phyloP scores from a whole-genome alignment of 2,329 filamentous ascomycete species.

The Clonostachys chloroleuca region DNA sequence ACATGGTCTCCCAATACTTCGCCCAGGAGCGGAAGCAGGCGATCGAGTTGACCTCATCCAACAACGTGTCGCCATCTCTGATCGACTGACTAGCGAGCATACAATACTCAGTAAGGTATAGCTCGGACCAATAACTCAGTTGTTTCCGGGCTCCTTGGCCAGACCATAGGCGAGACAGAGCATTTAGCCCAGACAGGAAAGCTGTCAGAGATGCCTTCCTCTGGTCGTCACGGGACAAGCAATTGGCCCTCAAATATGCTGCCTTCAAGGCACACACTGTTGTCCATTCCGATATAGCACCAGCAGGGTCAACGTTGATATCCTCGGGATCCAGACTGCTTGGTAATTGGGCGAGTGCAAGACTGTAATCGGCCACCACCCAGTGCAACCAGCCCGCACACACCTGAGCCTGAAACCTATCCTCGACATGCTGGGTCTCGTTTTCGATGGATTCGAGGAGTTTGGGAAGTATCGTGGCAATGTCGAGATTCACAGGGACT shows the following conservation, averaged over 20 bases:
- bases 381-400: slow-evolving; percentile 85
- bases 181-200: slow-evolving; percentile 62
- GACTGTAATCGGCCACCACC: slow-evolving; percentile 63
- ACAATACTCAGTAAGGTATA: slow-evolving; percentile 71
- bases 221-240: slow-evolving; percentile 43
- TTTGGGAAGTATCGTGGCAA: slow-evolving; percentile 39
- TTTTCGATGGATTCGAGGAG: slow-evolving; percentile 54
- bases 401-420: slow-evolving; percentile 73
- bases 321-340: slow-evolving; percentile 54
- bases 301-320: slow-evolving; percentile 44
- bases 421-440: slow-evolving; percentile 48
- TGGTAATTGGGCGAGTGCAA: slow-evolving; percentile 59
- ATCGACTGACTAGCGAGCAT: slow-evolving; percentile 61
- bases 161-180: slow-evolving; percentile 49
- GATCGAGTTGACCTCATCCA: slow-evolving; percentile 48
- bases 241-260: slow-evolving; percentile 70
- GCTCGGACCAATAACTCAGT: slow-evolving; percentile 73
- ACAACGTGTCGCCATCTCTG: slow-evolving; percentile 42
- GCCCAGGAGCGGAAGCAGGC: slow-evolving; percentile 64
- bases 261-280: slow-evolving; percentile 77
- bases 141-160: slow-evolving; percentile 55
- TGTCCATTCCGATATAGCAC: slow-evolving; percentile 67
- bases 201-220: slow-evolving; percentile 58
- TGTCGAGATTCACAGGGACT: slow-evolving; percentile 29
- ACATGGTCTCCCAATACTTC: slow-evolving; percentile 58